phyloP scores from a whole-genome alignment of 768 basidiomycete species.

The Lactarius akahatsu region DNA sequence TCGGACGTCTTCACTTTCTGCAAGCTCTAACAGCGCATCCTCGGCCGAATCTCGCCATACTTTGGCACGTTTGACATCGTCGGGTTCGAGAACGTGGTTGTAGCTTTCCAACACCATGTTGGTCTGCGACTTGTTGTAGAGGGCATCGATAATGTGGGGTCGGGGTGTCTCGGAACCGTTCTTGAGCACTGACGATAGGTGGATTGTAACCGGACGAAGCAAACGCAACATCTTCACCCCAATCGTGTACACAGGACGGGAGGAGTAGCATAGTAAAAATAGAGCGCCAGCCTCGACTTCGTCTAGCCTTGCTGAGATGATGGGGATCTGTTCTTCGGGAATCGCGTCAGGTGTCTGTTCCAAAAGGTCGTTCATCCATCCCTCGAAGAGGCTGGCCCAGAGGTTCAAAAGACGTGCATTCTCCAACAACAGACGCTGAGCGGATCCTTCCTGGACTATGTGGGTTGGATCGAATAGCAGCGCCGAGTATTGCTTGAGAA shows the following conservation, averaged over 20 bases:
- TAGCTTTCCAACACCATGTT: constrained; percentile 56
- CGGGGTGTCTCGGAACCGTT: constrained; percentile 31
- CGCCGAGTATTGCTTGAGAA: constrained; percentile 63
- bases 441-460: constrained; percentile 62
- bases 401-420: constrained; percentile 63
- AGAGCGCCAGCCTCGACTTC: constrained; percentile 72
- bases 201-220: constrained; percentile 49
- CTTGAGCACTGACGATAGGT: constrained; percentile 40
- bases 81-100: constrained; percentile 63
- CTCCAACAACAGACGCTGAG: constrained; percentile 63
- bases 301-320: constrained; percentile 46
- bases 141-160: constrained; percentile 48
- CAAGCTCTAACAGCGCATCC: constrained; percentile 64
- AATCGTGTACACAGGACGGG: constrained; percentile 48
- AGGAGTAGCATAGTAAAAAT: constrained; percentile 68
- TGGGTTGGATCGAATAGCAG: constrained; percentile 72
- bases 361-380: constrained; percentile 57
- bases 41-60: constrained; percentile 62
- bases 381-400: constrained; percentile 72
- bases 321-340: constrained; percentile 43
- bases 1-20: constrained; percentile 63
- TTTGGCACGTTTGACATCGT: constrained; percentile 58
- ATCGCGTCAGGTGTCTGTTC: constrained; percentile 42
- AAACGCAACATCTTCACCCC: constrained; percentile 67
- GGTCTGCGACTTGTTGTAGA: constrained; percentile 51